Base-by-base conservation (phyloP, 257 asterid species). In the Fraxinus americana region DNA sequence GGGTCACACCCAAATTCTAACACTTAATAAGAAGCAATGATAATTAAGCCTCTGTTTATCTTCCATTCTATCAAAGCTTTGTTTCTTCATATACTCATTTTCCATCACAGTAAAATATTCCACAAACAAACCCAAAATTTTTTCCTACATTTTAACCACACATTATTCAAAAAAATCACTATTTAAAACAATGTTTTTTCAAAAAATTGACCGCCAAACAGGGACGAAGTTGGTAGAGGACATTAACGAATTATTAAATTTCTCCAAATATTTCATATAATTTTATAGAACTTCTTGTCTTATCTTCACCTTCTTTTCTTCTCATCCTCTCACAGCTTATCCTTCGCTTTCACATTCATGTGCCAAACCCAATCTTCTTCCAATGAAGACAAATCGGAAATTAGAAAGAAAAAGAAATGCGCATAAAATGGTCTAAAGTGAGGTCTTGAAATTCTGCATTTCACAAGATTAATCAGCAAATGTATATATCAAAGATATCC, bases 321-420 rank as follows among this genome's bases (percentile, higher is more conserved):
- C 90, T 89, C 96, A 84, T 88, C 94, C 96, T 85, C 89, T 84
- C 92, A 77, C 89, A 81, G 83, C 93, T 90, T 88, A 93, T 93
- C 98, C 91, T 5, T 79, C 83, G 84, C 80, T 83, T 48, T 80
- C 79, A 61, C 81, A 67, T 82, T 82, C 78, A 65, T n/a, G 57
- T 48, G 7, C 57, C 57, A 48, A 48, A 14, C n/a, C 57, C 57
- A 16, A 80, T 79, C 85, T 88, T 82, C 69, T 75, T 10, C 63
- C 59, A 81, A 82, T 82, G 79, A 87, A 73, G 86, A 85, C 87
- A 85, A 88, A 83, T 85, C 88, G 78, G 75, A 48, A 69, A 57
- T 78, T 83, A 83, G 75, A 73, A 75, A 76, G 81, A 72, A 34
- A 86, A 70, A 70, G 85, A 83, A 63, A 54, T 57, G 45, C 82